Conservation (phyloP, 176 grass and related monocot species). For the Paspalum notatum region DNA sequence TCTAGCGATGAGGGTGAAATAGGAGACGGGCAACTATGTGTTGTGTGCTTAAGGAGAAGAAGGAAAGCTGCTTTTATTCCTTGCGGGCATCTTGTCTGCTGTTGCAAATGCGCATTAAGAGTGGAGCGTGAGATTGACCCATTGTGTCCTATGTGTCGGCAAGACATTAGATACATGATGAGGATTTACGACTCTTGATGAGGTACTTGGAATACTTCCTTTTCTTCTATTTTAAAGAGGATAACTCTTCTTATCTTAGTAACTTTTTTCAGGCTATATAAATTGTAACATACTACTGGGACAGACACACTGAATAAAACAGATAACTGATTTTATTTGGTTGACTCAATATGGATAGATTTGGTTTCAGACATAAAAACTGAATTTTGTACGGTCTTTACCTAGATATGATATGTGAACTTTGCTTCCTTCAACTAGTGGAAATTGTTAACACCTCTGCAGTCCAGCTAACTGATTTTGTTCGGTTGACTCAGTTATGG, state of each 20-base stretch:
- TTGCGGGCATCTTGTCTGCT: conserved; percentile 96
- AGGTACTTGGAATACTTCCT: conserved; percentile 45
- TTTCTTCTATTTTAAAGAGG: background rate
- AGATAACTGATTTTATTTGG: background rate
- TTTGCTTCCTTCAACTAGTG: conserved; percentile 3
- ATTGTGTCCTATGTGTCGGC: conserved; percentile 83
- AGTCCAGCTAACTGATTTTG: no score
- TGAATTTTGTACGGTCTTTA: conserved; percentile 6
- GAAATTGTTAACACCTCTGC: no score
- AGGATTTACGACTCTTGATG: conserved; percentile 92
- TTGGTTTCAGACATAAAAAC: background rate
- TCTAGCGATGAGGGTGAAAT: conserved; percentile 55
- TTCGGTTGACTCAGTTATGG: no score
- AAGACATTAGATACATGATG: conserved; percentile 65
- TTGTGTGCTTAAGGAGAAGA: conserved; percentile 76
- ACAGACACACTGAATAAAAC: conserved; percentile 17
- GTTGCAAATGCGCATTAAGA: conserved; percentile 63
- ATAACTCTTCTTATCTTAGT: background rate
- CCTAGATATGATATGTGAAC: background rate
- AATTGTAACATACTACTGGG: background rate
- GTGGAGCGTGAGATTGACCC: conserved; percentile 54
- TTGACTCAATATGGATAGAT: background rate
- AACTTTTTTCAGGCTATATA: background rate
- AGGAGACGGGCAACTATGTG: conserved; percentile 83
- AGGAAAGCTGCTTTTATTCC: conserved; percentile 87